Evolutionary conservation across 1,139 yeast species (phyloP), one percentile per base, ranked within the genome.

Genomic region (Yamadazyma dushanensis): DNA sequence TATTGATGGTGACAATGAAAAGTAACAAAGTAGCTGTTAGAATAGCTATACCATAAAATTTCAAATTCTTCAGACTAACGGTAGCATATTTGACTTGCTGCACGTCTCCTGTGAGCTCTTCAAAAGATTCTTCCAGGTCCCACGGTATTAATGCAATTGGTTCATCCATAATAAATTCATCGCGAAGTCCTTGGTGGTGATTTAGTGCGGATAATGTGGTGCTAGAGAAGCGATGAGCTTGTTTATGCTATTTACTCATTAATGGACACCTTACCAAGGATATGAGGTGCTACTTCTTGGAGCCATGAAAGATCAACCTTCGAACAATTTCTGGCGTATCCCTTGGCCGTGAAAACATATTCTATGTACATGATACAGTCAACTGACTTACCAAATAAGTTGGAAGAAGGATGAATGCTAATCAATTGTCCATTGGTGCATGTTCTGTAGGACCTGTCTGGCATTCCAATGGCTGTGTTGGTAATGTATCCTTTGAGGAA

Each of bases 361-460:
- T 94, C 98, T 36, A 89, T 82, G 65, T 88, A 94, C 92, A 94
- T 82, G 39, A 92, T 82, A 3, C 95, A 96, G 47, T 90, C 96
- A 31, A 80, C 69, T n/a, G 61, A 46, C 47, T 78, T 76, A 9
- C 96, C 96, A 61, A 90, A 94, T 32, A 94, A 65, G 56, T 87
- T 68, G 1, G 96, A 87, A 0, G 96, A 86, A 0, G 98, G 98
- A 56, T 94, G 99, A 13, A 94, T 80, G 40, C 94, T 80, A 31
- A 94, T 80, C 20, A 84, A 66, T 51, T 83, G 89, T 15, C 95
- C 95, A 6, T 83, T 78, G 17, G 81, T 66, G 10, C 89, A 83
- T 0, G 97, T 89, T 54, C 95, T 73, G 62, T 83, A 94, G 3
- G 96, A 84, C 50, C 97, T 73, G 57, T 94, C 98, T 0, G 98